A percentile compares a stretch with the other conserved stretches of the same genome.
These are phyloP conservation scores for Fusarium brachygibbosum DNA, from an alignment of 2,329 filamentous ascomycete species.

Conservation along the genomic window DNA sequence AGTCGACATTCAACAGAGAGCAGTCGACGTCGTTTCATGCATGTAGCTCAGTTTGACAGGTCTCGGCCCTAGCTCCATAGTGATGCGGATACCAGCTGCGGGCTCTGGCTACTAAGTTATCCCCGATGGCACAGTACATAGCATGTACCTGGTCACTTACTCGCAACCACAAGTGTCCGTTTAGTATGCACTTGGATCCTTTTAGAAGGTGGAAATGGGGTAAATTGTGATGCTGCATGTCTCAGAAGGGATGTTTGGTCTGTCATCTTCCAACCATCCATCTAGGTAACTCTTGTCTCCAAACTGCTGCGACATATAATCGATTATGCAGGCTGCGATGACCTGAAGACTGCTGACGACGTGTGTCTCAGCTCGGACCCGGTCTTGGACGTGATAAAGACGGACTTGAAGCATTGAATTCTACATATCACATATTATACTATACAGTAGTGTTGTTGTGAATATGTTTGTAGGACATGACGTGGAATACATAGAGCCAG, in stretches of 20 bases:
- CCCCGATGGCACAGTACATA: neutral
- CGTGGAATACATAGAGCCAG: neutral
- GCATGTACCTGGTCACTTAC: neutral
- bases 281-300: neutral
- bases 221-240: conserved; percentile 14
- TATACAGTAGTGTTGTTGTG: neutral
- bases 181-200: conserved; percentile 17
- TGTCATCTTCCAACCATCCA: neutral
- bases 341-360: conserved; percentile 6
- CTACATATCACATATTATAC: neutral
- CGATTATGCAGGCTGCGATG: conserved; percentile 14
- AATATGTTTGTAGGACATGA: neutral
- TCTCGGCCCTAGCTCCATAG: conserved; percentile 24
- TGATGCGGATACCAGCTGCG: conserved; percentile 33
- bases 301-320: neutral
- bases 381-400: conserved; percentile 5
- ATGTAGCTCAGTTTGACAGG: conserved; percentile 21
- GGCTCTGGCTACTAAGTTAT: conserved; percentile 4
- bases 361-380: conserved; percentile 1
- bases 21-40: conserved; percentile 13
- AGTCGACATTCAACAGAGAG: neutral
- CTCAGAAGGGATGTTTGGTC: conserved; percentile 9
- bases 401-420: neutral
- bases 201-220: conserved; percentile 16
- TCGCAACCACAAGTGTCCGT: neutral